Conservation (phyloP, 176 grass and related monocot genomes). For the Themeda triandra region DNA sequence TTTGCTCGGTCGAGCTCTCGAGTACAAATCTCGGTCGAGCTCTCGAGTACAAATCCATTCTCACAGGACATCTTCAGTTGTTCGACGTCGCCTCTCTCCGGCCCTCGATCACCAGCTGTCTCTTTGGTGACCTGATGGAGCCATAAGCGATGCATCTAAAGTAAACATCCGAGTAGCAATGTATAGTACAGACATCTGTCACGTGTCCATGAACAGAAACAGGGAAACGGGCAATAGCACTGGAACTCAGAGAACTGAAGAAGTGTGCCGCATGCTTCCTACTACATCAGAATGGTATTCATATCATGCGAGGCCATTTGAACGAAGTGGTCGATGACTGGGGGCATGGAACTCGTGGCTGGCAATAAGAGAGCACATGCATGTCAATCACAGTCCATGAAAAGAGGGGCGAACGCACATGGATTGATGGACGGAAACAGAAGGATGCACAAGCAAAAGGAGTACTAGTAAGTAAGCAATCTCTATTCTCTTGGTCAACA, state of each 20-base stretch:
- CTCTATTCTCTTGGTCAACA: constrained; percentile 9
- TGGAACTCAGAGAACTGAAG: not conserved
- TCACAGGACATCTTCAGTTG: not conserved
- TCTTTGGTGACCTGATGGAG: not conserved
- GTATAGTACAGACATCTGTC: not conserved
- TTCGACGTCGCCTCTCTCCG: not conserved
- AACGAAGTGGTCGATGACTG: not conserved
- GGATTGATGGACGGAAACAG: not conserved
- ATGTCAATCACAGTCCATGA: not conserved
- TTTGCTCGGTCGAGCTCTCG: not conserved
- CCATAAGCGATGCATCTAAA: not conserved
- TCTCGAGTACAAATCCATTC: not conserved
- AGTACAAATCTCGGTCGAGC: not conserved
- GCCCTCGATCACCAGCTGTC: not conserved
- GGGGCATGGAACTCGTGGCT: not conserved
- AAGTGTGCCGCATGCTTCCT: not conserved
- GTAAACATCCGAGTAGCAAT: not conserved
- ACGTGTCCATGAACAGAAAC: not conserved
- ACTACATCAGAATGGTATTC: too few relatives aligned
- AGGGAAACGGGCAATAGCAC: not conserved
- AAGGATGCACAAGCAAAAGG: constrained; percentile 19
- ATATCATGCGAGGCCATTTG: not conserved
- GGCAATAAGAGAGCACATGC: constrained; percentile 12
- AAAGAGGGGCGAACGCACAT: not conserved
- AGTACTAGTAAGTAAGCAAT: not conserved